Conservation (phyloP, 2,329 filamentous ascomycete species). For the Tolypocladium amazonense region DNA sequence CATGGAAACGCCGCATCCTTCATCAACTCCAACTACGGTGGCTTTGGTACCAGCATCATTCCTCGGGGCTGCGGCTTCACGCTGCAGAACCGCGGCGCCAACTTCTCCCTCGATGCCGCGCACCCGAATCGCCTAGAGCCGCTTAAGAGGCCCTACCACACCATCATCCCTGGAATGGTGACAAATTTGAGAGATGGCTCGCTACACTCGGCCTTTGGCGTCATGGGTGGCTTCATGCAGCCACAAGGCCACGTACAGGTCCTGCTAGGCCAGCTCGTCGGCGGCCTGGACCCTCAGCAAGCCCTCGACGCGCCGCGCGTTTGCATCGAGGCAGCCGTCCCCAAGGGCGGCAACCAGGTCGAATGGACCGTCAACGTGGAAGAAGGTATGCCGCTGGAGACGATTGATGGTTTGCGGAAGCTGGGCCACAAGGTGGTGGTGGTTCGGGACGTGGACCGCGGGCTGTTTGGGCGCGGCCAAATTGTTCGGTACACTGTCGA, state of each 20-base stretch:
- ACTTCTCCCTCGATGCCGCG: constrained; percentile 60
- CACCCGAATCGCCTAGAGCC: constrained; percentile 78
- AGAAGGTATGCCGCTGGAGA: constrained; percentile 63
- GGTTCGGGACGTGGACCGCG: constrained; percentile 52
- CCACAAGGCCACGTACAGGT: constrained; percentile 95
- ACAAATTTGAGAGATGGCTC: constrained; percentile 66
- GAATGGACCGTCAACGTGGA: constrained; percentile 67
- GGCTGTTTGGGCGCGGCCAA: constrained; percentile 77
- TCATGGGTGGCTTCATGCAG: constrained; percentile 99
- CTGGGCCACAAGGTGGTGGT: constrained; percentile 67
- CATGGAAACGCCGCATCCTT: constrained; percentile 88
- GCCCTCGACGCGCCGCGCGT: constrained; percentile 87
- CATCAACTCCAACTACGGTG: constrained; percentile 90
- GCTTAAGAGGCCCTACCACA: constrained; percentile 87
- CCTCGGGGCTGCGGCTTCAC: constrained; percentile 83
- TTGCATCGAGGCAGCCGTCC: constrained; percentile 69
- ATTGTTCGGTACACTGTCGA: constrained; percentile 72
- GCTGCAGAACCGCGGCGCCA: constrained; percentile 84
- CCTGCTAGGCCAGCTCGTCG: constrained; percentile 77
- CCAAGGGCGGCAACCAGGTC: constrained; percentile 44
- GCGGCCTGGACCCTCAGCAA: constrained; percentile 71
- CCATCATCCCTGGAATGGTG: constrained; percentile 87
- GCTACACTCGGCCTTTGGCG: constrained; percentile 79
- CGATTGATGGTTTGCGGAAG: constrained; percentile 53
- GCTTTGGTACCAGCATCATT: constrained; percentile 81